These are phyloP conservation scores for Phaeosphaeriaceae sp. DNA, from an alignment of 2,329 filamentous ascomycete genomes.

Conservation along the genomic window DNA sequence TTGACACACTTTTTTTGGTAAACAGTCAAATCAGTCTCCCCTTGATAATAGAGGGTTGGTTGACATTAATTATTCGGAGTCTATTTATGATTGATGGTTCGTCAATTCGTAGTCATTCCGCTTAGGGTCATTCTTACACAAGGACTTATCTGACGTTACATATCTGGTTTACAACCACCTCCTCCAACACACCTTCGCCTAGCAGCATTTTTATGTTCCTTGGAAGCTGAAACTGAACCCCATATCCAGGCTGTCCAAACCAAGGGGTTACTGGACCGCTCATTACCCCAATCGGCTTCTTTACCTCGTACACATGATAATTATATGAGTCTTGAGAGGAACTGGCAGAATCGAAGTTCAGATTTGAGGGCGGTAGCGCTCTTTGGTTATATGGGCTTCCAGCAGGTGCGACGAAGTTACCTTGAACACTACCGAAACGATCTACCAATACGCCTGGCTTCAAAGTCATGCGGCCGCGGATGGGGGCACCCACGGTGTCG, in stretches of 20 bases:
- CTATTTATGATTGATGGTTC: too few relatives aligned
- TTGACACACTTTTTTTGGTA: too few relatives aligned
- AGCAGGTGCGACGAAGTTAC: constrained; percentile 52
- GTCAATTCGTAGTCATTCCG: too few relatives aligned
- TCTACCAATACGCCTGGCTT: constrained; percentile 54
- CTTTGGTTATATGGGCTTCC: constrained; percentile 57
- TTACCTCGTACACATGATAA: constrained; percentile 58
- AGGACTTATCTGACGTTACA: too few relatives aligned
- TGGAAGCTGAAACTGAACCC: constrained; percentile 43
- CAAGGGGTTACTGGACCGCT: constrained; percentile 57
- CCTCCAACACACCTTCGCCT: not conserved
- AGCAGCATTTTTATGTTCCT: not conserved
- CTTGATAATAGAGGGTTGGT: too few relatives aligned
- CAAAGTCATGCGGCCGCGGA: constrained; percentile 53
- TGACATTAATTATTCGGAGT: too few relatives aligned
- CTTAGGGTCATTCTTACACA: too few relatives aligned
- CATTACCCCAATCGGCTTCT: constrained; percentile 48
- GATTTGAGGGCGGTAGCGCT: constrained; percentile 55
- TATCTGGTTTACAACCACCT: too few relatives aligned
- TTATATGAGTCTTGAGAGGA: constrained; percentile 51
- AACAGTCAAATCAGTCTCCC: too few relatives aligned
- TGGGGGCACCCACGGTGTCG: constrained; percentile 43
- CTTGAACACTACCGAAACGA: constrained; percentile 57
- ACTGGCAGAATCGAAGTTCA: constrained; percentile 45
- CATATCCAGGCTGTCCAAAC: constrained; percentile 60